These are phyloP conservation scores for Paramyrothecium roridum DNA, from an alignment of 2,329 filamentous ascomycete species.

Conservation along the genomic window DNA sequence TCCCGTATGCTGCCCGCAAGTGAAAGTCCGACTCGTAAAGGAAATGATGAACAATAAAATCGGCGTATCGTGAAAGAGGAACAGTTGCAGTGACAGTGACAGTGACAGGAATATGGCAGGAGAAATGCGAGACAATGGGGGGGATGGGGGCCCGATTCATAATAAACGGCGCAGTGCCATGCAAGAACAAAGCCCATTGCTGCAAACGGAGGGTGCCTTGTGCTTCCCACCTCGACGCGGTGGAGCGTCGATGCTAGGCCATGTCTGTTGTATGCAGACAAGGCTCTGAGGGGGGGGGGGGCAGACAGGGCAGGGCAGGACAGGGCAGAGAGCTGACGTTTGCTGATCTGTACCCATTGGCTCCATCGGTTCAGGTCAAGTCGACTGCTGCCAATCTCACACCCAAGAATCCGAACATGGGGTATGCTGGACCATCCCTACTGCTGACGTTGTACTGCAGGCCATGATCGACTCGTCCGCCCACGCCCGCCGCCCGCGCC, in stretches of 20 bases:
- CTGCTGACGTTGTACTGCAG: slow-evolving; percentile 3
- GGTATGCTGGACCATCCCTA: not conserved
- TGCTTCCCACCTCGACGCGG: slow-evolving; percentile 2
- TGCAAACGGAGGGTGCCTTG: slow-evolving; percentile 2
- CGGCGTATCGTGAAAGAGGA: too few relatives aligned
- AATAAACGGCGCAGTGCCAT: not conserved
- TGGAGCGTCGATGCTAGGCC: slow-evolving; percentile 1
- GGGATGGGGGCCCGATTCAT: not conserved
- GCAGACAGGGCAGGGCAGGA: slow-evolving; percentile 1
- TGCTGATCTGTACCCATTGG: slow-evolving; percentile 3
- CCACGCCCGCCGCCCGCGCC: not conserved
- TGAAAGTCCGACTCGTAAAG: not conserved
- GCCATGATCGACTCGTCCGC: not conserved
- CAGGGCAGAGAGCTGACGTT: not conserved
- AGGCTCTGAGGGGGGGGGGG: not conserved
- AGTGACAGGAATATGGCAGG: not conserved
- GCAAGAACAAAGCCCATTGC: not conserved
- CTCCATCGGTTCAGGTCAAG: not conserved
- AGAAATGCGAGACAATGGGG: slow-evolving; percentile 2
- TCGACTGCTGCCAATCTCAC: not conserved
- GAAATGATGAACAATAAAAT: not conserved
- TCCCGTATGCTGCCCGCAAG: not conserved
- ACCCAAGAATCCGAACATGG: not conserved
- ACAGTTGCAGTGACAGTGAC: not conserved
- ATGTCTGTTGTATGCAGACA: slow-evolving; percentile 1